phyloP scores from a whole-genome alignment of 129 eudicot species.

The Tagetes erecta region DNA sequence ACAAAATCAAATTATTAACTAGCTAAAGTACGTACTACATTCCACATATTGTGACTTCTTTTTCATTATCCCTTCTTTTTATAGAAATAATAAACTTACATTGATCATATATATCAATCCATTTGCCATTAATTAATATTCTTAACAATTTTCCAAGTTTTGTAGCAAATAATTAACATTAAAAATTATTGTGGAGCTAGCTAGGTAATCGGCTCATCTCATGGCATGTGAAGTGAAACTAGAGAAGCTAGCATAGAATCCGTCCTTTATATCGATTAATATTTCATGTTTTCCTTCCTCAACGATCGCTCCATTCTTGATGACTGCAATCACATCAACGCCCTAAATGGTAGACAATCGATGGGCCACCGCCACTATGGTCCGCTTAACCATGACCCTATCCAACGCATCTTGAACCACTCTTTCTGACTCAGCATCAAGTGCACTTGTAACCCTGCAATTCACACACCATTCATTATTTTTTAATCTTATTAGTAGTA shows the following conservation, averaged over 20 bases:
- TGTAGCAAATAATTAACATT: no score
- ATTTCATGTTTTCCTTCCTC: neutral
- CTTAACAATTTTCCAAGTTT: no score
- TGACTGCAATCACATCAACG: neutral
- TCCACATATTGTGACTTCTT: no score
- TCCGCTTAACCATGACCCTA: constrained; percentile 2
- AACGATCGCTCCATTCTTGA: neutral
- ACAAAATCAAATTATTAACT: no score
- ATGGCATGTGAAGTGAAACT: constrained; percentile 48
- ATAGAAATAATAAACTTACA: no score
- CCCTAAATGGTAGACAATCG: neutral
- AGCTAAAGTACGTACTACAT: no score
- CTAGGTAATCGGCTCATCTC: neutral
- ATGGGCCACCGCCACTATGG: constrained; percentile 1
- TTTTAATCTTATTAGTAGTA: no score
- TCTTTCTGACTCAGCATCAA: constrained; percentile 3
- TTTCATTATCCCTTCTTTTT: no score
- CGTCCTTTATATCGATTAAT: neutral
- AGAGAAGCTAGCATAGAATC: constrained; percentile 13
- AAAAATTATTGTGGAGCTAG: neutral
- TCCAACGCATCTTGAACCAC: constrained; percentile 10
- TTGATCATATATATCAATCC: no score
- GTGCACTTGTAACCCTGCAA: neutral
- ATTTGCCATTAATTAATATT: no score
- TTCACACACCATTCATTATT: no score